phyloP scores from a whole-genome alignment of 306 rosid genomes.

The Leucaena leucocephala region DNA sequence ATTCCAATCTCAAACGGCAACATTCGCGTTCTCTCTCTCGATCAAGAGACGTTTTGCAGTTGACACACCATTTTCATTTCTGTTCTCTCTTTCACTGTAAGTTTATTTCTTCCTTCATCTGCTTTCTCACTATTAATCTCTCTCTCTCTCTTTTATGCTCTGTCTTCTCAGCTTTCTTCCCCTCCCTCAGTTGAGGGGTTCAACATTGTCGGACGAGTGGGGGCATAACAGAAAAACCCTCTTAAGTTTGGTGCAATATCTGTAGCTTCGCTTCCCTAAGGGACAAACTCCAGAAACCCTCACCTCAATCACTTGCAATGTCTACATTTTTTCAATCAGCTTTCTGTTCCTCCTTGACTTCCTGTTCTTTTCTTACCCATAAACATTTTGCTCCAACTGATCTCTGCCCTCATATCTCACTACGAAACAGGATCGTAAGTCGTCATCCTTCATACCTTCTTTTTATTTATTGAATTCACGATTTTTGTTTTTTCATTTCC shows the following conservation, averaged over 20 bases:
- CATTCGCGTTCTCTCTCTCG: too few species aligned
- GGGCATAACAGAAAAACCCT: background rate
- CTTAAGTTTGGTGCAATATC: too few species aligned
- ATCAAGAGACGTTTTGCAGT: background rate
- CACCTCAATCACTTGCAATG: slow-evolving; percentile 25
- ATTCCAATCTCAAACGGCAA: too few species aligned
- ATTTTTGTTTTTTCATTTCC: background rate
- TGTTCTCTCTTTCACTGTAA: background rate
- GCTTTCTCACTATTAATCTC: background rate
- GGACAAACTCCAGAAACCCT: background rate
- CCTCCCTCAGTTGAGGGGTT: background rate
- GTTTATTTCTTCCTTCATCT: background rate
- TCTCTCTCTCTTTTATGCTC: background rate
- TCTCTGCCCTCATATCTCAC: slow-evolving; percentile 7
- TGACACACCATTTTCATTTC: background rate
- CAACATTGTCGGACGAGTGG: too few species aligned
- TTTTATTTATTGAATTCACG: background rate
- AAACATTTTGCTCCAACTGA: slow-evolving; percentile 18
- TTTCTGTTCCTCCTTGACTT: slow-evolving; percentile 17
- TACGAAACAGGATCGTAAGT: slow-evolving; percentile 46
- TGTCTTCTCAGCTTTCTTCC: background rate
- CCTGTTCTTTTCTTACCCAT: slow-evolving; percentile 18
- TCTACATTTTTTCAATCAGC: slow-evolving; percentile 44
- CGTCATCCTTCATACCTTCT: slow-evolving; percentile 2
- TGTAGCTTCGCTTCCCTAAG: too few species aligned